phyloP scores from a whole-genome alignment of 2,329 filamentous ascomycete species.

The Pestalotiopsis sp. region DNA sequence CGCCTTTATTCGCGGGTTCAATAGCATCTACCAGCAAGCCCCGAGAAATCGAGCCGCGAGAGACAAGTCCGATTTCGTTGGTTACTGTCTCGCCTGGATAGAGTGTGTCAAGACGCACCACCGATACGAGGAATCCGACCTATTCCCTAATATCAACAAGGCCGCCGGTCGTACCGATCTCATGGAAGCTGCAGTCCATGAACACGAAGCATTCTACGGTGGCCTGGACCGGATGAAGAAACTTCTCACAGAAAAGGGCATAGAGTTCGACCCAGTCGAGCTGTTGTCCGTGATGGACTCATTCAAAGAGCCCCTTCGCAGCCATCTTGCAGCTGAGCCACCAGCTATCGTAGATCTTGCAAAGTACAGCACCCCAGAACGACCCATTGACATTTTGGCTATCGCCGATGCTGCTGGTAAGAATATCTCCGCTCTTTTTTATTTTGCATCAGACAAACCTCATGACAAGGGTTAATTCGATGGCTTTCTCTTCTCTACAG shows the following conservation, averaged over 20 bases:
- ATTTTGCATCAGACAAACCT: too few relatives aligned
- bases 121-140: conserved; percentile 22
- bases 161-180: conserved; percentile 19
- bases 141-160: conserved; percentile 24
- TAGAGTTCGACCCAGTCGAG: not conserved
- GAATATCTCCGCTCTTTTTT: not conserved
- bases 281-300: conserved; percentile 22
- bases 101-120: conserved; percentile 23
- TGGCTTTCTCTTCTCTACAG: not conserved
- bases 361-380: conserved; percentile 22
- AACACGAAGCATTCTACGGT: conserved; percentile 21
- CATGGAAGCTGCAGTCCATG: conserved; percentile 20
- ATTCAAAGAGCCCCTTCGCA: conserved; percentile 20
- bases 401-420: conserved; percentile 24
- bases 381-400: conserved; percentile 22
- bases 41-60: conserved; percentile 12
- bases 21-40: conserved; percentile 26
- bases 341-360: conserved; percentile 20
- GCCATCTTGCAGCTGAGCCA: conserved; percentile 23
- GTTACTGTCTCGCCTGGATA: conserved; percentile 22
- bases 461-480: not conserved
- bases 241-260: conserved; percentile 11
- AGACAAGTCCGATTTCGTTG: conserved; percentile 24
- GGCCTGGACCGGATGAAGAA: conserved; percentile 19
- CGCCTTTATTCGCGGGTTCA: conserved; percentile 26